Evolutionary conservation across 2,329 filamentous ascomycete species (phyloP), one percentile per base, ranked within the genome.

Genomic region (Sporothrix protearum): DNA sequence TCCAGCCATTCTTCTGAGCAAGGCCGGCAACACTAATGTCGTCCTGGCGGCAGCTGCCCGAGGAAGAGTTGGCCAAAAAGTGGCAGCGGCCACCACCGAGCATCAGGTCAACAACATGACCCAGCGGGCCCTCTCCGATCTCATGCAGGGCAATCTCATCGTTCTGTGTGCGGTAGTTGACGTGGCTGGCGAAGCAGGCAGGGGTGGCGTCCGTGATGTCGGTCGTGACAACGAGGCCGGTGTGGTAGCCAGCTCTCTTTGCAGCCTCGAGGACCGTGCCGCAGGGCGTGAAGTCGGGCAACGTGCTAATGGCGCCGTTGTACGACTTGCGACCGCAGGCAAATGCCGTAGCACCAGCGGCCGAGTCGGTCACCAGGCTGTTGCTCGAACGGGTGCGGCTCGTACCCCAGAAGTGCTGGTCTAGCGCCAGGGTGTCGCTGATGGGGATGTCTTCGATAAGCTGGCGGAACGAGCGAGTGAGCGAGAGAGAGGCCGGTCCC

Each of bases 331-430:
- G 83, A 25, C 89, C 95, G 78, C 96, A 99, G 2, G 93, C 94
- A 80, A 99, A 99, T 0, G 96, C 96, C 0, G 96, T 99, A 2
- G 96, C 96, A 49, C 96, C 96, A n/a, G 96, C 96, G 5, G 96
- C 96, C 72, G 92, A 97, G 81, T 99, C 96, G 1, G 96, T 99
- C 69, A 99, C 91, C 73, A 98, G 84, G 71, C 91, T 95, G 77
- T 87, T 93, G 75, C 88, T 90, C 69, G 93, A 97, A 71, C 94
- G 86, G 25, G 96, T 99, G 73, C 96, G 87, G 75, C 92, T 96
- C 72, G 92, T 91, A 70, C 96, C 96, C 83, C 97, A 95, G 73
- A 97, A 88, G 80, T 98, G 92, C 78, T 91, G 85, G 80, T 99
- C 96, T 68, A 99, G 86, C 1, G 89, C 86, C 68, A 99, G 85